These are phyloP conservation scores for Macrocystidia cucumis DNA, from an alignment of 1,284 basidiomycete species.

Conservation along the genomic window DNA sequence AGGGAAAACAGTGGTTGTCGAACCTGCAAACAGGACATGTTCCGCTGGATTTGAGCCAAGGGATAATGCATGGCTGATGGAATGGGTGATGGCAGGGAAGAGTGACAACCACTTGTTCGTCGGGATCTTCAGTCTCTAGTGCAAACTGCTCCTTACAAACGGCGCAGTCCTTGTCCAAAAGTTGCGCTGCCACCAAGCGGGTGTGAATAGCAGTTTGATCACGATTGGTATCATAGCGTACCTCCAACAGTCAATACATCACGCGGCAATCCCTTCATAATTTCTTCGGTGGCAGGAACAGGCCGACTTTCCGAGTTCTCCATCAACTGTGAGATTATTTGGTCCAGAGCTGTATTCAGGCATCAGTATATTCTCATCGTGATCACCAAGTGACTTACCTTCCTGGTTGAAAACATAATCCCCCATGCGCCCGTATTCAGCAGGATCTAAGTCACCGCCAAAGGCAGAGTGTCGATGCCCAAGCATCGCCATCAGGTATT, in stretches of 20 bases:
- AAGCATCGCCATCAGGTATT: slow-evolving; percentile 61
- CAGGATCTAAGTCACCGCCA: slow-evolving; percentile 23
- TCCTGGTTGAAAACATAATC: slow-evolving; percentile 83
- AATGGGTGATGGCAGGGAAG: slow-evolving; percentile 79
- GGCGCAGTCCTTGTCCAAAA: slow-evolving; percentile 64
- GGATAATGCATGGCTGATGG: slow-evolving; percentile 74
- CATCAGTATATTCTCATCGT: slow-evolving; percentile 2
- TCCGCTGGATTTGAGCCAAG: slow-evolving; percentile 77
- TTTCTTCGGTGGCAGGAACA: slow-evolving; percentile 68
- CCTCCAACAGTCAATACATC: slow-evolving; percentile 56
- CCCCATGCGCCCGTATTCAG: slow-evolving; percentile 53
- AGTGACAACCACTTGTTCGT: slow-evolving; percentile 61
- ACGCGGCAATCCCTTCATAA: slow-evolving; percentile 52
- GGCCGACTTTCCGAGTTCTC: slow-evolving; percentile 60
- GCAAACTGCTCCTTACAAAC: slow-evolving; percentile 76
- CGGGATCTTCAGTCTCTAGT: slow-evolving; percentile 57
- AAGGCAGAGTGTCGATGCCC: slow-evolving; percentile 35
- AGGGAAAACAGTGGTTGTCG: slow-evolving; percentile 13
- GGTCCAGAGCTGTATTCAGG: slow-evolving; percentile 54
- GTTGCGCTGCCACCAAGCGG: slow-evolving; percentile 46
- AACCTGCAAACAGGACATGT: slow-evolving; percentile 84
- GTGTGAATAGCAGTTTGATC: slow-evolving; percentile 5
- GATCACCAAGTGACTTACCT: slow-evolving; percentile 32
- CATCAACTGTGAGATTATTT: slow-evolving; percentile 73
- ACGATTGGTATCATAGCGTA: slow-evolving; percentile 24